Evolutionary conservation across 1,284 basidiomycete genomes (phyloP).

Genomic region (Hemileia vastatrix): DNA sequence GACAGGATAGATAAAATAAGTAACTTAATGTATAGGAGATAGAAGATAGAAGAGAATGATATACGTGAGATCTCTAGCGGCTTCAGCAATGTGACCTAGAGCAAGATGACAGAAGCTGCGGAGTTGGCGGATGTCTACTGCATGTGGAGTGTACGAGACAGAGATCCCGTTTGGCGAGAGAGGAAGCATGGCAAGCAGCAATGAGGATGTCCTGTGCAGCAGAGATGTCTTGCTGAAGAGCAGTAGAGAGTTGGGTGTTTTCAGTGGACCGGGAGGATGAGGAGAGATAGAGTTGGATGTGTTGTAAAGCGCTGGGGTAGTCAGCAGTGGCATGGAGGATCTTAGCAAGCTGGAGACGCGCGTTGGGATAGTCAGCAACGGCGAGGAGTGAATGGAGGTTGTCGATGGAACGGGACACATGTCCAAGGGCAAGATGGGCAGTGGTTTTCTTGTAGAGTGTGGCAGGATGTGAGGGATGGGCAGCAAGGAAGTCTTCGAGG

Average conservation of each 20-base stretch:
- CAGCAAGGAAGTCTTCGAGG: slow-evolving; percentile 13
- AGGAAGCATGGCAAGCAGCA: too few relatives aligned
- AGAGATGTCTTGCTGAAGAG: slow-evolving; percentile 74
- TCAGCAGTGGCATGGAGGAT: slow-evolving; percentile 65
- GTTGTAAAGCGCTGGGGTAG: slow-evolving; percentile 63
- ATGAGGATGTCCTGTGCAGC: too few relatives aligned
- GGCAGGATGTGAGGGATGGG: slow-evolving; percentile 47
- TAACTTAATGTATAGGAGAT: slow-evolving; percentile 53
- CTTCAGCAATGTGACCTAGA: slow-evolving; percentile 66
- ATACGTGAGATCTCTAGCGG: slow-evolving; percentile 71
- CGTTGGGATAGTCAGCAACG: slow-evolving; percentile 64
- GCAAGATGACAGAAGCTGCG: slow-evolving; percentile 68
- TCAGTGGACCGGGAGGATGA: too few relatives aligned
- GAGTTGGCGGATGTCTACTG: slow-evolving; percentile 58
- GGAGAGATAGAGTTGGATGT: slow-evolving; percentile 85
- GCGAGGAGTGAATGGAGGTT: slow-evolving; percentile 74
- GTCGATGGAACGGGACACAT: slow-evolving; percentile 64
- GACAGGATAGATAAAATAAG: slow-evolving; percentile 54
- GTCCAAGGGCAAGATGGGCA: slow-evolving; percentile 67
- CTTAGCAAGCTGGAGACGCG: slow-evolving; percentile 73
- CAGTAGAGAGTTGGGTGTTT: too few relatives aligned
- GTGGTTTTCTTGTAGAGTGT: slow-evolving; percentile 81
- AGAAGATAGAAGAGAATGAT: slow-evolving; percentile 38
- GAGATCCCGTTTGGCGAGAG: slow-evolving; percentile 52
- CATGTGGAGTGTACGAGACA: slow-evolving; percentile 69